These are phyloP conservation scores for Thozetella sp. DNA, from an alignment of 495 filamentous ascomycete species.

Conservation along the genomic window DNA sequence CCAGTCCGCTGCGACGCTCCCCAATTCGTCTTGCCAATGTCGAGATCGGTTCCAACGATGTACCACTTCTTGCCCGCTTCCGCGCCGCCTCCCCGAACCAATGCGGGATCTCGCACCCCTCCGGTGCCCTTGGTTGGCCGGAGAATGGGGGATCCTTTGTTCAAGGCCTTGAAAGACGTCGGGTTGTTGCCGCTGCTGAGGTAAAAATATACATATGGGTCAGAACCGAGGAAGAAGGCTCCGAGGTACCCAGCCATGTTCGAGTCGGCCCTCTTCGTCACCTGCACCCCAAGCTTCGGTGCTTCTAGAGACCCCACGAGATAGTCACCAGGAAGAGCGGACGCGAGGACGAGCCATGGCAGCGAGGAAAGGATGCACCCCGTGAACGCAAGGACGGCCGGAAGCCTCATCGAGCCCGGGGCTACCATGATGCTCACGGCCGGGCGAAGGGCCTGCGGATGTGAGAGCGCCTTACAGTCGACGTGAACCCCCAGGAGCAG, in stretches of 20 bases:
- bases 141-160: conserved; percentile 45
- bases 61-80: conserved; percentile 56
- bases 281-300: background rate
- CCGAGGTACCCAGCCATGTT: conserved; percentile 48
- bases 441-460: too few species aligned
- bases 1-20: conserved; percentile 52
- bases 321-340: background rate
- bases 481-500: too few species aligned
- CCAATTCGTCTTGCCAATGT: conserved; percentile 56
- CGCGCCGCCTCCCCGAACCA: conserved; percentile 45
- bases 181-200: conserved; percentile 51
- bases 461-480: too few species aligned
- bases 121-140: conserved; percentile 50
- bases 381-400: too few species aligned
- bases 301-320: background rate
- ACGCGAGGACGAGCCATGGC: too few species aligned
- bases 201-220: conserved; percentile 57
- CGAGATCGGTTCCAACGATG: conserved; percentile 53
- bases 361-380: too few species aligned
- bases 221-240: conserved; percentile 54
- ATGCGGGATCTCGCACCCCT: conserved; percentile 49
- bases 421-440: too few species aligned
- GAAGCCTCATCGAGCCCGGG: too few species aligned
- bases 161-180: conserved; percentile 45
- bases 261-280: conserved; percentile 34